These are phyloP conservation scores for Aureobasidium sp. DNA, from an alignment of 2,329 filamentous ascomycete genomes.

Conservation along the genomic window DNA sequence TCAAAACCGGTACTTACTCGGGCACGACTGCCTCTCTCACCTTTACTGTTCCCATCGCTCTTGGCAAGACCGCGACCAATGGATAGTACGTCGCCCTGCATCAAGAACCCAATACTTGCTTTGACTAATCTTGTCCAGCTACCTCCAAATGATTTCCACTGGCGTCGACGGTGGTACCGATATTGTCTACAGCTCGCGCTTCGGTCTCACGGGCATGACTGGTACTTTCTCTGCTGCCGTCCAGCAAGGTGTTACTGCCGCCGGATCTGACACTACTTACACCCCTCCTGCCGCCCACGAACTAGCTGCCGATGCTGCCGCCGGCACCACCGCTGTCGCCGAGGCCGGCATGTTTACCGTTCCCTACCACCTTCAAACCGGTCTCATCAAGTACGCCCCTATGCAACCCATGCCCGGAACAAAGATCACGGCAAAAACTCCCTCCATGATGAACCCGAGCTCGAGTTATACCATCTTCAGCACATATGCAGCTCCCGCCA, in stretches of 20 bases:
- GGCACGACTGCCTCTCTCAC: background rate
- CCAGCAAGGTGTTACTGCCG: constrained; percentile 28
- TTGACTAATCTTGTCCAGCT: constrained; percentile 34
- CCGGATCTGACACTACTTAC: constrained; percentile 30
- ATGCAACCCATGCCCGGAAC: constrained; percentile 54
- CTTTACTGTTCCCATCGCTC: background rate
- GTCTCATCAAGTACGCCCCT: constrained; percentile 53
- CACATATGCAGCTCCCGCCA: constrained; percentile 40
- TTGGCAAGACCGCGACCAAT: background rate
- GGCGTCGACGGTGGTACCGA: constrained; percentile 49
- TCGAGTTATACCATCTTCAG: constrained; percentile 49
- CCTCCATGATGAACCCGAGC: constrained; percentile 48
- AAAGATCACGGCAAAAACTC: constrained; percentile 49
- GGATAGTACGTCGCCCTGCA: constrained; percentile 19
- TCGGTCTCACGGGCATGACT: constrained; percentile 59
- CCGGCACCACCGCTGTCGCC: constrained; percentile 19
- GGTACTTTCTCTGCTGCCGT: constrained; percentile 47
- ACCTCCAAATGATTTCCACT: constrained; percentile 52
- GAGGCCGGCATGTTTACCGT: constrained; percentile 30
- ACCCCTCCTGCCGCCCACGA: constrained; percentile 22
- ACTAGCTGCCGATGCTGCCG: constrained; percentile 24
- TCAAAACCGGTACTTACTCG: background rate
- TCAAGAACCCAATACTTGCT: constrained; percentile 21
- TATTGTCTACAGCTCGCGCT: constrained; percentile 56
- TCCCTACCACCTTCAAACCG: constrained; percentile 51